phyloP scores from a whole-genome alignment of 1,284 basidiomycete species.

The Cryptococcus neoformans region DNA sequence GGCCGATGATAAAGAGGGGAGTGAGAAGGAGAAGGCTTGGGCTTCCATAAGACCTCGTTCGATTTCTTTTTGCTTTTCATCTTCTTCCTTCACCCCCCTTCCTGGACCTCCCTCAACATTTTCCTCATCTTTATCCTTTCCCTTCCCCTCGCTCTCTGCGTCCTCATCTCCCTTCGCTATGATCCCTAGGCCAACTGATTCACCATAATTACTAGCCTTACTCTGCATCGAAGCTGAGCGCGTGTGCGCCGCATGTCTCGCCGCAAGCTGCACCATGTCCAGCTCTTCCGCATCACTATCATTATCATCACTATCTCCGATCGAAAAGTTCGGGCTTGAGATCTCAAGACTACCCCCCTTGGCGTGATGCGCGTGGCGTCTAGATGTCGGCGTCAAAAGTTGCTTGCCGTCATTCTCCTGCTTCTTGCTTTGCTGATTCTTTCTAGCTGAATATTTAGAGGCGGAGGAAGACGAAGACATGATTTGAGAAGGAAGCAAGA shows the following conservation, averaged over 20 bases:
- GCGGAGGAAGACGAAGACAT: conserved; percentile 5
- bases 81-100: background rate
- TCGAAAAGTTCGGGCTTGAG: conserved; percentile 60
- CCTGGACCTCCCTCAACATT: background rate
- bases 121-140: background rate
- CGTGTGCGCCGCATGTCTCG: background rate
- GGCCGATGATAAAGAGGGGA: background rate
- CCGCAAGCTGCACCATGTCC: conserved; percentile 16
- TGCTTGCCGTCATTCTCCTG: too few relatives aligned
- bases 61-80: background rate
- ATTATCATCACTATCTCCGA: conserved; percentile 58
- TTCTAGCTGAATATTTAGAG: too few relatives aligned
- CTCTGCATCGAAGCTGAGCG: background rate
- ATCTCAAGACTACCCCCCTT: conserved; percentile 52
- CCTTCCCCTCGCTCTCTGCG: background rate
- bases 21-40: background rate
- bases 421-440: too few relatives aligned
- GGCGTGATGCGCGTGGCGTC: conserved; percentile 26
- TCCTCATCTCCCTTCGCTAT: background rate
- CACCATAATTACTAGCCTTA: background rate
- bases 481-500: conserved; percentile 40
- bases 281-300: conserved; percentile 61
- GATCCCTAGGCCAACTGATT: background rate
- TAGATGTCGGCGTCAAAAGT: too few relatives aligned
- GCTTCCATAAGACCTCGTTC: conserved; percentile 2